phyloP scores from a whole-genome alignment of 2,329 filamentous ascomycete species.

The Nemania diffusa region DNA sequence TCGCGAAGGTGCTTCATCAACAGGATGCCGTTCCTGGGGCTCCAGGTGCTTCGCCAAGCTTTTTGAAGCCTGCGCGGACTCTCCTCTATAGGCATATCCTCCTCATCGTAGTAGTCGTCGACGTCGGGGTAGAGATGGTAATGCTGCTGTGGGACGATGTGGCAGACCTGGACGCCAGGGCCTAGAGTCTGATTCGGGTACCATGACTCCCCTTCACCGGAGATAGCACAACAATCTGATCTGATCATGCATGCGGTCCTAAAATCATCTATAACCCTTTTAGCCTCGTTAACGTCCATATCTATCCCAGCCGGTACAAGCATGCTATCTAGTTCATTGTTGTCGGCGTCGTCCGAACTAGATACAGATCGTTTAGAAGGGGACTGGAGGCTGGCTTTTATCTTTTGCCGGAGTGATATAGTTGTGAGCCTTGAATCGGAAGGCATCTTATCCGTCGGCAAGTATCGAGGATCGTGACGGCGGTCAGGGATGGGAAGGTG shows the following conservation, averaged over 20 bases:
- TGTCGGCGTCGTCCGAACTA: neutral
- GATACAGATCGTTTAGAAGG: conserved; percentile 17
- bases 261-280: conserved; percentile 10
- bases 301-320: conserved; percentile 5
- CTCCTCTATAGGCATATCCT: neutral
- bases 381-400: neutral
- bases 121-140: conserved; percentile 24
- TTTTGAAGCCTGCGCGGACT: conserved; percentile 6
- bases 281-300: conserved; percentile 1
- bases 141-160: conserved; percentile 20
- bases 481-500: conserved; percentile 13
- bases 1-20: conserved; percentile 5
- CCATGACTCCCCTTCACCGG: conserved; percentile 23
- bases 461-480: conserved; percentile 8
- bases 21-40: conserved; percentile 17
- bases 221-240: conserved; percentile 18
- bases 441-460: conserved; percentile 8
- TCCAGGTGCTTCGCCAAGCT: conserved; percentile 25
- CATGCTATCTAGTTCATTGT: conserved; percentile 6
- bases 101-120: neutral
- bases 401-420: neutral
- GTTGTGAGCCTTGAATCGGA: neutral
- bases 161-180: conserved; percentile 15
- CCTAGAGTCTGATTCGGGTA: neutral
- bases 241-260: conserved; percentile 13